phyloP scores from a whole-genome alignment of 2,329 filamentous ascomycete species.

The Chalara sp. region DNA sequence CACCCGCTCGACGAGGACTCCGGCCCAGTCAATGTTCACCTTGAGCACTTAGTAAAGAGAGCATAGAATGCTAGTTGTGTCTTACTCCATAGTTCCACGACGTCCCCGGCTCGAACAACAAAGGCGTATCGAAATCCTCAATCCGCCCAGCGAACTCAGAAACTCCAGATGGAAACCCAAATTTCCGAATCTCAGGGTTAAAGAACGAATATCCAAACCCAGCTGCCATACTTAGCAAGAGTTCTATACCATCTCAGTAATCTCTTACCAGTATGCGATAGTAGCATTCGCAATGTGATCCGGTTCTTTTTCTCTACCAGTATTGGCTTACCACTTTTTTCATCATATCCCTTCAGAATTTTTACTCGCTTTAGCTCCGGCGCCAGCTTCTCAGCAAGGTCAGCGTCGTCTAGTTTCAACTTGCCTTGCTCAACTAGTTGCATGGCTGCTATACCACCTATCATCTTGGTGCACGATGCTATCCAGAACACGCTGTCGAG shows the following conservation, averaged over 20 bases:
- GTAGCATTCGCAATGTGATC: conserved; percentile 52
- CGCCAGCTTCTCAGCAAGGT: conserved; percentile 37
- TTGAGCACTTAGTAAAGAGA: conserved; percentile 18
- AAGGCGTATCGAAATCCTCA: conserved; percentile 16
- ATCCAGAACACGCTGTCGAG: conserved; percentile 55
- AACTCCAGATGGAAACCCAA: conserved; percentile 36
- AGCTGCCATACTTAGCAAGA: conserved; percentile 20
- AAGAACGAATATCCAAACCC: conserved; percentile 54
- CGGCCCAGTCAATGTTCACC: conserved; percentile 49
- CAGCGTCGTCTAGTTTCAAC: conserved; percentile 47
- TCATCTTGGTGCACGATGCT: conserved; percentile 49
- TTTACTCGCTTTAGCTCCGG: conserved; percentile 43
- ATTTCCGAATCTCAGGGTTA: conserved; percentile 40
- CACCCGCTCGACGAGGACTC: conserved; percentile 39
- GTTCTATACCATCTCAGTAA: not conserved
- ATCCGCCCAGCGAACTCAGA: conserved; percentile 19
- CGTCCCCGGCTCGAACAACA: conserved; percentile 59
- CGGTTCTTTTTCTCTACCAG: conserved; percentile 34
- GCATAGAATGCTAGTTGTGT: conserved; percentile 2
- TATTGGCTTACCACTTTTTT: conserved; percentile 24
- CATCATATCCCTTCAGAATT: conserved; percentile 38
- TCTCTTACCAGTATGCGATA: conserved; percentile 37
- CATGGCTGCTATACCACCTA: conserved; percentile 44
- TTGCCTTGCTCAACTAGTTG: conserved; percentile 46
- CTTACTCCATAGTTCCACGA: conserved; percentile 53